Evolutionary conservation across 2,329 filamentous ascomycete species (phyloP).

Genomic region (Spiromastix sp.): DNA sequence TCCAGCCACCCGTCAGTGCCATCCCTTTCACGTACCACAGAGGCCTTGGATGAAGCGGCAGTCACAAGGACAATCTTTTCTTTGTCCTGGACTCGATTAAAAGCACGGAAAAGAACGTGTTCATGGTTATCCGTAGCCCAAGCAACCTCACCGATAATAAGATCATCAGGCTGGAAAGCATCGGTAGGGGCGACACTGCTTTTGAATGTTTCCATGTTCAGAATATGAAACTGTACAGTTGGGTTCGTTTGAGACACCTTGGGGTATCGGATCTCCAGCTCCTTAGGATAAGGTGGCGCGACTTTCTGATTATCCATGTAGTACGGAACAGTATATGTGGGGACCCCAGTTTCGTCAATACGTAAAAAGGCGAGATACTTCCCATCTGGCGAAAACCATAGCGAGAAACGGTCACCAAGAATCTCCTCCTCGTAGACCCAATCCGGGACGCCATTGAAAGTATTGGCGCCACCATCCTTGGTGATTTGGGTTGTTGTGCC

Average conservation of each 20-base stretch:
- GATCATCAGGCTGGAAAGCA: slow-evolving; percentile 49
- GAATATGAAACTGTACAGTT: slow-evolving; percentile 49
- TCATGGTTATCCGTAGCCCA: slow-evolving; percentile 55
- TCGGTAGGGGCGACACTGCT: slow-evolving; percentile 41
- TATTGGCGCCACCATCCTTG: slow-evolving; percentile 67
- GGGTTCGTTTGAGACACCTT: slow-evolving; percentile 61
- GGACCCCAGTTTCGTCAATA: slow-evolving; percentile 67
- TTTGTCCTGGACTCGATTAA: slow-evolving; percentile 57
- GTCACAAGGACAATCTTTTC: slow-evolving; percentile 54
- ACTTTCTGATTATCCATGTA: slow-evolving; percentile 51
- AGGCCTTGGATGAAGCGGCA: slow-evolving; percentile 36
- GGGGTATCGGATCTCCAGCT: slow-evolving; percentile 56
- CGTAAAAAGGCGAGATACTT: slow-evolving; percentile 77
- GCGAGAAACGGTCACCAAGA: slow-evolving; percentile 62
- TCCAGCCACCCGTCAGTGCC: slow-evolving; percentile 54
- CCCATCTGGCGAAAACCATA: slow-evolving; percentile 86
- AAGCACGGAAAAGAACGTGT: slow-evolving; percentile 54
- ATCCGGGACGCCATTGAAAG: slow-evolving; percentile 86
- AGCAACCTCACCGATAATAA: slow-evolving; percentile 56
- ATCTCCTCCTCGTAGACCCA: slow-evolving; percentile 90
- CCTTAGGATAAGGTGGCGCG: slow-evolving; percentile 51
- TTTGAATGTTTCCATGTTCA: slow-evolving; percentile 41
- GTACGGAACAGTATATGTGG: slow-evolving; percentile 55
- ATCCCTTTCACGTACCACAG: slow-evolving; percentile 45
- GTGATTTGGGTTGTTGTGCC: slow-evolving; percentile 57